phyloP scores from a whole-genome alignment of 768 basidiomycete species.

The Ramaria sp. region DNA sequence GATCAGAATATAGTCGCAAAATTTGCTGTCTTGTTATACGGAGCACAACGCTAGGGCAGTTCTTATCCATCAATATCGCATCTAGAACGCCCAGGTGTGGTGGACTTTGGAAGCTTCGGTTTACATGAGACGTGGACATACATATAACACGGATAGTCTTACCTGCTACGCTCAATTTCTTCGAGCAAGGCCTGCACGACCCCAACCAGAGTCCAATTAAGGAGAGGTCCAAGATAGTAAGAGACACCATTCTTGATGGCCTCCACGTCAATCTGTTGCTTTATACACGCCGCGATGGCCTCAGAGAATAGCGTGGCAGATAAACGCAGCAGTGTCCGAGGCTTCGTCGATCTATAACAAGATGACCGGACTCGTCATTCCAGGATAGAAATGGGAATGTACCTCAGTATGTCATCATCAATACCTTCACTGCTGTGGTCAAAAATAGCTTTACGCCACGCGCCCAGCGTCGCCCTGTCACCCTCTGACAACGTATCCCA shows the following conservation, averaged over 20 bases:
- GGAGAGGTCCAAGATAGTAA: slow-evolving; percentile 61
- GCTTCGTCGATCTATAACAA: slow-evolving; percentile 50
- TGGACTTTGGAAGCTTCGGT: slow-evolving; percentile 34
- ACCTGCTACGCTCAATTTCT: slow-evolving; percentile 52
- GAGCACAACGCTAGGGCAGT: slow-evolving; percentile 57
- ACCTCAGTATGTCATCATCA: slow-evolving; percentile 69
- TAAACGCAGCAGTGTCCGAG: slow-evolving; percentile 54
- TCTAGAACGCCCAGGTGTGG: slow-evolving; percentile 57
- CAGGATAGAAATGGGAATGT: not conserved
- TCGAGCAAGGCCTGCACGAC: slow-evolving; percentile 52
- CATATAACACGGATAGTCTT: slow-evolving; percentile 12
- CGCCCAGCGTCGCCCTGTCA: slow-evolving; percentile 19
- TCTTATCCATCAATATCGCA: slow-evolving; percentile 48
- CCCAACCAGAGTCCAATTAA: slow-evolving; percentile 74
- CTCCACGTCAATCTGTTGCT: slow-evolving; percentile 55
- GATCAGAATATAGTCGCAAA: slow-evolving; percentile 33
- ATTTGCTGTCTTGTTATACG: slow-evolving; percentile 51
- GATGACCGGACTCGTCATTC: not conserved
- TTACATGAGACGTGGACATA: not conserved
- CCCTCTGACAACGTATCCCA: slow-evolving; percentile 24
- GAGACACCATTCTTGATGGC: slow-evolving; percentile 63
- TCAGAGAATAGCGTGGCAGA: slow-evolving; percentile 56
- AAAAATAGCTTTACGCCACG: slow-evolving; percentile 73
- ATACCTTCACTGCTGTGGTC: slow-evolving; percentile 72
- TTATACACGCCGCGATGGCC: slow-evolving; percentile 39